A percentile compares a stretch with the other conserved stretches of the same genome.
Evolutionary conservation across 768 basidiomycete genomes (phyloP).

Genomic region (Plicaturopsis crispa): DNA sequence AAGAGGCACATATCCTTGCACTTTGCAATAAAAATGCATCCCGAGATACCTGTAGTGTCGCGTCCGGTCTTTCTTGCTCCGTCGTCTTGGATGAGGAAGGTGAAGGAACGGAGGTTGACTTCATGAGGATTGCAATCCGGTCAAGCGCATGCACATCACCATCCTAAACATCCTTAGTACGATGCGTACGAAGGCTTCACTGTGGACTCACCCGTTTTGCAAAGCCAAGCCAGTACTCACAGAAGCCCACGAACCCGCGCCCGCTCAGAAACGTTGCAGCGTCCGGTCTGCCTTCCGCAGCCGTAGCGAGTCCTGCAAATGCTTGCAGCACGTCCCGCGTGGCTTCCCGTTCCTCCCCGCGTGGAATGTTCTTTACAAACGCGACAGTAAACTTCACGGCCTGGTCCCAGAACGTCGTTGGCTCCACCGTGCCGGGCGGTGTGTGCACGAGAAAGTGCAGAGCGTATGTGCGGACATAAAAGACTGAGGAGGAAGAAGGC

Average conservation of each 20-base stretch:
- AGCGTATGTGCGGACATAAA: constrained; percentile 31
- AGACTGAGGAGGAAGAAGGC: constrained; percentile 24
- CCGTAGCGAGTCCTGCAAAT: constrained; percentile 35
- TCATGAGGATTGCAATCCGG: neutral
- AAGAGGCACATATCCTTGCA: constrained; percentile 30
- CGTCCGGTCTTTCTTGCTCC: constrained; percentile 6
- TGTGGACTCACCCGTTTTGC: constrained; percentile 53
- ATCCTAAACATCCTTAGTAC: constrained; percentile 6
- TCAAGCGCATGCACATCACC: neutral
- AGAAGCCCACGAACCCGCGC: constrained; percentile 50
- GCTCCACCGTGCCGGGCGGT: constrained; percentile 37
- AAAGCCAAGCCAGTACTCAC: constrained; percentile 66
- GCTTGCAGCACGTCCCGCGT: constrained; percentile 30
- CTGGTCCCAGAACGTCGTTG: constrained; percentile 68
- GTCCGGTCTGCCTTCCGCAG: constrained; percentile 29
- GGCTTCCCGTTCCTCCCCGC: constrained; percentile 22
- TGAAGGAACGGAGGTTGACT: too few species aligned
- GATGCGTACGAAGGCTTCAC: constrained; percentile 2
- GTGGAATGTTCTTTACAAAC: too few species aligned
- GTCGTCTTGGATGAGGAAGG: too few species aligned
- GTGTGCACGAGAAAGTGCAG: constrained; percentile 40
- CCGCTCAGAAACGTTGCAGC: constrained; percentile 36
- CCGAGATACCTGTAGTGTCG: too few species aligned
- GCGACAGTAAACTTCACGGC: constrained; percentile 38
- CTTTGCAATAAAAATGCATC: constrained; percentile 26